These are phyloP conservation scores for Penicillium parvum DNA, from an alignment of 495 filamentous ascomycete genomes.

Conservation along the genomic window DNA sequence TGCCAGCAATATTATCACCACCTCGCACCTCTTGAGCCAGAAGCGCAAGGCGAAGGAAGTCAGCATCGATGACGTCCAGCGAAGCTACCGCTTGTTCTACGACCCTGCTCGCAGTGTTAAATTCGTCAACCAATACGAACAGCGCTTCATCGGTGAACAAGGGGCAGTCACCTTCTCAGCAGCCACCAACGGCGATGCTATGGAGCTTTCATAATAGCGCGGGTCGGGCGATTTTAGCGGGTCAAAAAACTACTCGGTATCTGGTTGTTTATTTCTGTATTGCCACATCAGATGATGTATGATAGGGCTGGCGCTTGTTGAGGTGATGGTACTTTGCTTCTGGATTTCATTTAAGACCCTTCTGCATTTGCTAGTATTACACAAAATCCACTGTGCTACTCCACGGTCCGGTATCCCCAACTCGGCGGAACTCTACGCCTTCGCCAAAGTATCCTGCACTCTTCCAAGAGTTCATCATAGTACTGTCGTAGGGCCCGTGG, in stretches of 20 bases:
- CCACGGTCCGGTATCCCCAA: constrained; percentile 59
- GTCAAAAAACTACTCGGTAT: constrained; percentile 20
- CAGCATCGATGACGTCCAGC: constrained; percentile 80
- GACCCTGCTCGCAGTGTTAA: constrained; percentile 82
- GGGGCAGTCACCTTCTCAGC: constrained; percentile 69
- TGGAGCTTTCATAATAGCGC: constrained; percentile 70
- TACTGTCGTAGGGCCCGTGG: constrained; percentile 82
- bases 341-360: constrained; percentile 22
- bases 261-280: constrained; percentile 24
- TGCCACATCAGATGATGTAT: constrained; percentile 41
- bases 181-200: constrained; percentile 69
- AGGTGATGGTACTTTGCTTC: constrained; percentile 25
- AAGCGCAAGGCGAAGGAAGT: constrained; percentile 83
- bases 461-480: constrained; percentile 83
- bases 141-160: constrained; percentile 84
- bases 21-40: constrained; percentile 71
- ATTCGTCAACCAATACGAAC: constrained; percentile 86
- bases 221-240: constrained; percentile 12
- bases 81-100: constrained; percentile 90
- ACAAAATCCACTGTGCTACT: constrained; percentile 57
- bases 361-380: constrained; percentile 29
- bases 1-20: constrained; percentile 92
- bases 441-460: constrained; percentile 91
- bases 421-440: constrained; percentile 78
- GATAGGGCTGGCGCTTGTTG: constrained; percentile 44